Percentiles rank a stretch among this genome's conserved stretches.
Conservation (phyloP, 257 asterid genomes). For the Haberlea rhodopensis region DNA sequence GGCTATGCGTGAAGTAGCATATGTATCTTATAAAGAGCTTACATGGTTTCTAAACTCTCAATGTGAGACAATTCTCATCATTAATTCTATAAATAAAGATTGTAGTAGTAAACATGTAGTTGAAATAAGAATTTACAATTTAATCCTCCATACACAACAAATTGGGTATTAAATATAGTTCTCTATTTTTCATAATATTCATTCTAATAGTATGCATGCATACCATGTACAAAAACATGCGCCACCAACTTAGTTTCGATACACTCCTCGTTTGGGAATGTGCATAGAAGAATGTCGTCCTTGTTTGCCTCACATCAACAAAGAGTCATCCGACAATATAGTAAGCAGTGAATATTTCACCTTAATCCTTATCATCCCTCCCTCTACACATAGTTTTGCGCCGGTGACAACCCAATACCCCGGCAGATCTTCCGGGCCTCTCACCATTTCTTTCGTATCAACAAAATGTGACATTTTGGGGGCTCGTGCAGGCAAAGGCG, state of each 20-base stretch:
- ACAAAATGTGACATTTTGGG: slow-evolving; percentile 33
- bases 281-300: no score
- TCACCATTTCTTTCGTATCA: slow-evolving; percentile 41
- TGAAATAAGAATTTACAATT: no score
- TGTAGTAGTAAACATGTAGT: no score
- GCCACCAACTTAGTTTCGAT: background rate
- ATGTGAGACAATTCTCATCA: no score
- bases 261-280: no score
- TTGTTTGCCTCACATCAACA: slow-evolving; percentile 23
- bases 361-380: slow-evolving; percentile 42
- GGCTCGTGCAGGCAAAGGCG: slow-evolving; percentile 29
- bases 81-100: no score
- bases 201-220: background rate
- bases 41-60: no score
- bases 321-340: slow-evolving; percentile 40
- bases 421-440: slow-evolving; percentile 46
- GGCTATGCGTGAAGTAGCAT: no score
- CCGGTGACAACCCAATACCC: slow-evolving; percentile 50
- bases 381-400: slow-evolving; percentile 46
- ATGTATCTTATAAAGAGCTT: no score
- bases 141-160: background rate
- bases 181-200: no score
- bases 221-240: background rate
- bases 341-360: slow-evolving; percentile 51
- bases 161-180: background rate